Evolutionary conservation across 148 eudicot genomes (phyloP), one percentile per base, ranked within the genome.

Genomic region (Fallopia convolvulus): DNA sequence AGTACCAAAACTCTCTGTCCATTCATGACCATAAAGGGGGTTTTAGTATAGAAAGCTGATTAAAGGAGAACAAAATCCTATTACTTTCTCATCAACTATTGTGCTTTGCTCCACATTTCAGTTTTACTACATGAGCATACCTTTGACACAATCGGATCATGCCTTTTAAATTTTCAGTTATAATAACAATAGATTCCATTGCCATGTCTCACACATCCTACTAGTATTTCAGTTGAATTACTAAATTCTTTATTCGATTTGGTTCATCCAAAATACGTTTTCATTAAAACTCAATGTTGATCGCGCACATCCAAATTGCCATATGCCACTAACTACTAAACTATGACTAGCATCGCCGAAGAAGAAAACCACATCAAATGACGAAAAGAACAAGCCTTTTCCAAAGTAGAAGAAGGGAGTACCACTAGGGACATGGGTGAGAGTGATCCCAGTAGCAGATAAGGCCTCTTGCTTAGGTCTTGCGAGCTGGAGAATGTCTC

Each of bases 341-440:
- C 14, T 60, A 60, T 60, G 33, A 7, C 26, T 61, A 7, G 10
- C 9, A 11, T 30, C 1, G 23, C 7, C 5, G 14, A 36, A 11
- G 12, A 61, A 21, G 36, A 36, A 65, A 74, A 23, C 20, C 11
- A 20, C n/a, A 75, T 30, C 75, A 70, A 76, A 78, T 11, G 33
- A 21, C 26, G 5, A 20, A 36, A 63, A 8, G 70, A 70, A 63
- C 1, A 58, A 58, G 66, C 66, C 12, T 30, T 65, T 65, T 10
- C 17, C 30, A 7, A 49, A 32, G 30, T 47, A 40, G 40, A 23
- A 33, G 12, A 8, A 26, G 36, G 36, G 17, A 72, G 11, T 84
- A 95, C 97, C 97, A 40, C 53, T 42, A 66, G 99, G 99, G 55
- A 96, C 77, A 72, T 96, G 99, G 61, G 82, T 81, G 70, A 96